Evolutionary conservation across 768 basidiomycete genomes (phyloP), one percentile per base, ranked within the genome.

Genomic region (Hygrophoropsis aurantiaca): DNA sequence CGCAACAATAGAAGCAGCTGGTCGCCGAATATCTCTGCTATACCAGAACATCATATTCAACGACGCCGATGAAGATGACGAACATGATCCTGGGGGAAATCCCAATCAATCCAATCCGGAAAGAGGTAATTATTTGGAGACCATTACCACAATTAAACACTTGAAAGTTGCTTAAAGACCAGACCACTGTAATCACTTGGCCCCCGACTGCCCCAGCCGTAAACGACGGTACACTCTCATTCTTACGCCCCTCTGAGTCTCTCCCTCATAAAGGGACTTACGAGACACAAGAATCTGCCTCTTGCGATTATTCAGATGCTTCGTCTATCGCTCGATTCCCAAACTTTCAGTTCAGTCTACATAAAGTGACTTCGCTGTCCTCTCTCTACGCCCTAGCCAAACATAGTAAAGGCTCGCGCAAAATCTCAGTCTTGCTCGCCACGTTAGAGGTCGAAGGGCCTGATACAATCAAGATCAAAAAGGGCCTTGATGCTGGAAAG

Each of bases 361-460:
- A 88, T 59, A 57, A 69, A 0, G 61, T 90, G 16, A 75, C 79
- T 0, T 66, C 80, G 2, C 68, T 90, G 2, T 66, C 77, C 2
- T 47, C 62, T 11, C 58, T 76, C 58, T 21, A 58, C 72, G 15
- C 51, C 0, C 50, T 51, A 26, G 56, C 60, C 13, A 47, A 58
- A 45, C 63, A 65, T 25, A 55, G 63, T 15, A 70, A 60, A 51
- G 69, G 69, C 8, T 71, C 75, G 26, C 64, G 60, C n/a, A 84
- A 82, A 56, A 72, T 82, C 18, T 77, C 72, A 34, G 47, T 85
- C 7, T 73, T 92, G 5, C 72, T 85, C 4, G 87, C 84, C 5
- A 77, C 78, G 7, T 68, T 91, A 47, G 90, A 91, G 61, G 76
- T 87, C 11, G 87, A 90, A 42, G 88, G 87, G 0, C 90, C 87